These are phyloP conservation scores for Micractinium conductrix DNA, from an alignment of 139 green algal genomes.

Conservation along the genomic window DNA sequence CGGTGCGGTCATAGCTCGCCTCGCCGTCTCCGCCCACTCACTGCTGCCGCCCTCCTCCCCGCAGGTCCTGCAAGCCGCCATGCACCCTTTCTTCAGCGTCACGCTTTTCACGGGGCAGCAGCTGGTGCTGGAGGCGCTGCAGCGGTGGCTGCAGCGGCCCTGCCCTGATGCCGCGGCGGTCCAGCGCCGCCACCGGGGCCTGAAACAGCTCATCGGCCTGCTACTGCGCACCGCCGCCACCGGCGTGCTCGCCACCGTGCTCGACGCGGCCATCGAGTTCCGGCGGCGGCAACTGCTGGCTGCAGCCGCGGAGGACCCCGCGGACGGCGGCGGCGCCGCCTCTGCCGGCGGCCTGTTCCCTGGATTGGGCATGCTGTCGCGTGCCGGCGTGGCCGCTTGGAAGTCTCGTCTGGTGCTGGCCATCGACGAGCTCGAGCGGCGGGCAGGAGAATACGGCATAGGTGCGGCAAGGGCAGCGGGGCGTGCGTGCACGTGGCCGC, in stretches of 20 bases:
- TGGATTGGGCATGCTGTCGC: conserved; percentile 36
- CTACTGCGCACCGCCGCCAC: conserved; percentile 50
- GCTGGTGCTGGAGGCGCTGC: conserved; percentile 48
- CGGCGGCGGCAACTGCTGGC: conserved; percentile 42
- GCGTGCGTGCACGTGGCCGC: too few relatives aligned
- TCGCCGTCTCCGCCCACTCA: neutral
- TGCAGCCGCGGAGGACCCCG: neutral
- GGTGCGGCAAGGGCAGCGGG: neutral
- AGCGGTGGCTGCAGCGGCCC: conserved; percentile 43
- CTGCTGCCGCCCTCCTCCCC: neutral
- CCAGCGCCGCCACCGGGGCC: neutral
- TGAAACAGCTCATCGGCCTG: conserved; percentile 42
- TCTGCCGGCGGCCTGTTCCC: neutral
- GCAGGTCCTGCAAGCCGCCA: neutral
- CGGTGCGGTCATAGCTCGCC: neutral
- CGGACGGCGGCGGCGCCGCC: neutral
- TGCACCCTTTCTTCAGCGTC: conserved; percentile 46
- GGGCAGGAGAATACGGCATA: conserved; percentile 39
- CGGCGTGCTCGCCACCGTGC: conserved; percentile 49
- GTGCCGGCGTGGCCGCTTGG: conserved; percentile 43
- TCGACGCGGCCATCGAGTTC: conserved; percentile 51
- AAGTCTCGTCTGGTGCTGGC: conserved; percentile 42
- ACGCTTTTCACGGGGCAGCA: conserved; percentile 50
- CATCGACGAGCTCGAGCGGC: conserved; percentile 51
- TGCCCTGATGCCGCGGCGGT: conserved; percentile 13